Evolutionary conservation across 2,329 filamentous ascomycete species (phyloP), one percentile per base, ranked within the genome.

Genomic region (Claviceps capensis): DNA sequence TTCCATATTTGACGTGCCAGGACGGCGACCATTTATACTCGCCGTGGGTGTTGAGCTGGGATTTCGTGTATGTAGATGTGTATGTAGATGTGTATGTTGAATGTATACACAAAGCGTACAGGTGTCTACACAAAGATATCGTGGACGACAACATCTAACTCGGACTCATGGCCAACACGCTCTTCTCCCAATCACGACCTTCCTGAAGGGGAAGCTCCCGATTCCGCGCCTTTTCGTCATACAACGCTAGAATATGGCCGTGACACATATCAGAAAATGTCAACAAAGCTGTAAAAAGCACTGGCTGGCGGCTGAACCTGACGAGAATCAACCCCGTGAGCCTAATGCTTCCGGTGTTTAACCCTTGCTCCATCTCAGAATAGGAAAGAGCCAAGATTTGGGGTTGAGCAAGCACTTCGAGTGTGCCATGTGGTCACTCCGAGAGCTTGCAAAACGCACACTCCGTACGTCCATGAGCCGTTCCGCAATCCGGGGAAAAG

Each of bases 151-250:
- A 50, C 13, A 7, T 22, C n/a, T 4, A 22, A 37, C n/a, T 43
- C n/a, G 5, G 14, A 49, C n/a, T n/a, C 8, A 49, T 7, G 19
- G 40, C n/a, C 19, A 43, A 14, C 26, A 11, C 13, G n/a, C 40
- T 26, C 17, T 22, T n/a, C 34, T 38, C 17, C 22, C 30, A 41
- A 36, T 22, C 51, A 42, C 49, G 38, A 55, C 55, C 55, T 57
- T 55, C 54, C 55, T 50, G 42, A 57, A 53, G 50, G 34, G 53
- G 55, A 51, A 56, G 55, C 53, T 55, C 40, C 47, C 26, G 14
- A 22, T 37, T 50, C 36, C 36, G 40, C 30, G 23, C 14, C n/a
- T 42, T 14, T 17, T 50, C 5, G 42, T 14, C 41, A 26, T 37
- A 7, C 26, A 26, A 19, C 30, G 30, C 14, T 38, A 45, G 17